Evolutionary conservation across 345 rosid genomes (phyloP).

Genomic region (Zanthoxylum bungeanum): DNA sequence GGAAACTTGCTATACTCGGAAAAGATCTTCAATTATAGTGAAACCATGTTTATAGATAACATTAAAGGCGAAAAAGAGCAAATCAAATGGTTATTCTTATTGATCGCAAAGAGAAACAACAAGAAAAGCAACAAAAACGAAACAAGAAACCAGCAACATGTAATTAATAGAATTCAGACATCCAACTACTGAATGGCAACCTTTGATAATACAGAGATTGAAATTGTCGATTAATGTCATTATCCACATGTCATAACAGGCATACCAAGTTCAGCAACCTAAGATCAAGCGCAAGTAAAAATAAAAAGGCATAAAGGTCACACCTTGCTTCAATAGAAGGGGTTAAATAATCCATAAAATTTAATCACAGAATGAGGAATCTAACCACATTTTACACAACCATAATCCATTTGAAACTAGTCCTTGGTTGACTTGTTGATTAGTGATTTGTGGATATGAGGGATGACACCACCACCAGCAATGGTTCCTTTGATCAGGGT

Average conservation of each 20-base stretch:
- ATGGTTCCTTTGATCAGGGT: slow-evolving; percentile 78
- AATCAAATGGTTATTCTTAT: too few species aligned
- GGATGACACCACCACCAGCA: slow-evolving; percentile 80
- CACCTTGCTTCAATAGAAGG: neutral
- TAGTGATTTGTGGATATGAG: slow-evolving; percentile 76
- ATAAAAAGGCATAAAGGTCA: slow-evolving; percentile 2
- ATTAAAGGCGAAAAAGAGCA: too few species aligned
- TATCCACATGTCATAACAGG: slow-evolving; percentile 14
- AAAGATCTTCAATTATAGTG: too few species aligned
- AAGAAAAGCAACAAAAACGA: too few species aligned
- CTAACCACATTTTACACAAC: neutral
- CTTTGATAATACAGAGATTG: neutral
- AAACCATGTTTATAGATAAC: too few species aligned
- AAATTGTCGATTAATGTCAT: slow-evolving; percentile 6
- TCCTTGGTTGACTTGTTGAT: slow-evolving; percentile 69
- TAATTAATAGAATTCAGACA: neutral
- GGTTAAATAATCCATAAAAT: neutral
- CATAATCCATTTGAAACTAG: slow-evolving; percentile 17
- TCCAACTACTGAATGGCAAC: neutral
- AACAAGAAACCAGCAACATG: neutral
- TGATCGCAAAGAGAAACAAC: too few species aligned
- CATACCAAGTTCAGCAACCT: slow-evolving; percentile 11
- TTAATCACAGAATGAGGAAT: slow-evolving; percentile 5
- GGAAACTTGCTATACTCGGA: too few species aligned
- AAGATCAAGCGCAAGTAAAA: neutral